Evolutionary conservation across 768 basidiomycete genomes (phyloP).

Genomic region (Termitomyces sp.): DNA sequence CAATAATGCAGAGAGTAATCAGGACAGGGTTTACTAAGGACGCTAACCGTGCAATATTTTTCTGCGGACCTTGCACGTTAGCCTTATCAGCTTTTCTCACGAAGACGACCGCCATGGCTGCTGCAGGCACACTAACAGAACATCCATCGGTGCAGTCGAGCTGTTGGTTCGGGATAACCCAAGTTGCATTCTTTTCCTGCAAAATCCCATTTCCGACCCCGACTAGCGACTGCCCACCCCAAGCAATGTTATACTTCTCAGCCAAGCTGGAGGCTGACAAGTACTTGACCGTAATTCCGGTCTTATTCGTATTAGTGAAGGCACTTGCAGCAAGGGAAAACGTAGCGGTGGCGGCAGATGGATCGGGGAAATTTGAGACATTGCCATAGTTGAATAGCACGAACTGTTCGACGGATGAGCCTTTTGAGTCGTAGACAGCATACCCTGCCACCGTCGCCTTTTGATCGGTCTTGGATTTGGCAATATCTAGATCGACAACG

Average conservation of each 20-base stretch:
- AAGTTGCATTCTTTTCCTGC: conserved; percentile 22
- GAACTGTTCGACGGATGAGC: conserved; percentile 33
- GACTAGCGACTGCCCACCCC: conserved; percentile 50
- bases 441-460: conserved; percentile 45
- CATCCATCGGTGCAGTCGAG: conserved; percentile 39
- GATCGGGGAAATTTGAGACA: conserved; percentile 30
- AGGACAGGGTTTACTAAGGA: not conserved
- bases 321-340: conserved; percentile 32
- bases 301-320: conserved; percentile 17
- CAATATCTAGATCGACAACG: conserved; percentile 41
- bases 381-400: conserved; percentile 48
- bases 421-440: conserved; percentile 50
- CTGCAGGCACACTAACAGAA: conserved; percentile 38
- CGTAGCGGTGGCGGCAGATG: conserved; percentile 26
- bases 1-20: not conserved
- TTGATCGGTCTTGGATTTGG: conserved; percentile 27
- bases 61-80: not conserved
- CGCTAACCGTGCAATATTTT: not conserved
- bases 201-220: conserved; percentile 35
- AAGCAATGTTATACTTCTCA: conserved; percentile 51
- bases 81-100: conserved; percentile 10
- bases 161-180: conserved; percentile 29
- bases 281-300: conserved; percentile 36
- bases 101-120: conserved; percentile 45
- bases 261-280: conserved; percentile 38